Evolutionary conservation across 1,284 basidiomycete genomes (phyloP), one percentile per base, ranked within the genome.

Genomic region (Melampsora larici-populina): DNA sequence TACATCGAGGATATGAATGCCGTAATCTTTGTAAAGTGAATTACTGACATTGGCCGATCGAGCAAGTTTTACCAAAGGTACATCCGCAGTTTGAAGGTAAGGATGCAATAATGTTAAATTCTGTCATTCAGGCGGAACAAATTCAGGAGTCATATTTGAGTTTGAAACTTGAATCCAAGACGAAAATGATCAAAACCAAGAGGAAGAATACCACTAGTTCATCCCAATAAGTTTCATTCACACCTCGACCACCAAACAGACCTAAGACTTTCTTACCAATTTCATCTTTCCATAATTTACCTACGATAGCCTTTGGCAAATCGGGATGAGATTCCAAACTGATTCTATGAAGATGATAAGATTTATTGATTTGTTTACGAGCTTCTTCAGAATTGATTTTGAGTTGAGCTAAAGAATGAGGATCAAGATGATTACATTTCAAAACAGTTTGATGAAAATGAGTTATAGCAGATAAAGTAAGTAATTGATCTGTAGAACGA

Each of bases 221-320:
- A 51, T 48, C 36, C 43, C 65, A 67, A 60, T 84, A 86, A 83
- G 80, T 86, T 85, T 99, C 96, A 85, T 98, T 98, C 80, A 92
- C 93, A 81, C 96, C 96, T 85, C 98, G 96, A n/a, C 97, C 97
- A 79, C 96, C 96, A 82, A 99, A 99, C 78, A 99, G 87, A 77
- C 92, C 96, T 86, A 92, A 97, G 80, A 97, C 49, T 60, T 68
- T 69, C 43, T 76, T 86, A 48, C 93, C 90, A 11, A 40, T 18
- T 72, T 91, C 87, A 71, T 89, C 89, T 31, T 88, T 85, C 77
- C 87, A 85, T 65, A 90, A 90, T 36, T 92, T 90, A 24, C 87
- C 85, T 79, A 98, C 86, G 51, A 98, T 89, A 11, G 92, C 90
- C 46, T 92, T 90, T 60, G 89, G 82, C 49, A 91, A 89, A 31